Evolutionary conservation across 306 rosid genomes (phyloP), one percentile per base, ranked within the genome.

Genomic region (Rubus parviflorus): DNA sequence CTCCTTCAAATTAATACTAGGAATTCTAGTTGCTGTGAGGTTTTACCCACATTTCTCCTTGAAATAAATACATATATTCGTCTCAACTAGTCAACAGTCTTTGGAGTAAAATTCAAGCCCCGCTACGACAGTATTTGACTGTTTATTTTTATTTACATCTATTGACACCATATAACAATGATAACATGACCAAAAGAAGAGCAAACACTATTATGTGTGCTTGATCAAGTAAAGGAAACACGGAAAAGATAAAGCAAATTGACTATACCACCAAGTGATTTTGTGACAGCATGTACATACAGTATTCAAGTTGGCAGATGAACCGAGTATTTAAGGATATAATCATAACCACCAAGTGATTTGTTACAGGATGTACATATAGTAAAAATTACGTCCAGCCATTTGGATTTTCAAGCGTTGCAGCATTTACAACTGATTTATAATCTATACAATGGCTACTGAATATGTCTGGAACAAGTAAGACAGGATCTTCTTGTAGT

Each of bases 391-490:
- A 60, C 54, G 12, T 35, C 41, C 68, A 13, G 16, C 13, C n/a
- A 30, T 56, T 64, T 74, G 49, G 53, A 65, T 43, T 52, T 22
- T 40, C 42, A 40, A 30, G 25, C 20, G 10, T 23, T 66, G 9
- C 41, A 62, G 62, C 40, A 65, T 20, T 25, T 8, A 13, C 38
- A n/a, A 60, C 37, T 12, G 14, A 66, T 1, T 58, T 41, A 0
- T n/a, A 54, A 68, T 56, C 79, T 72, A 86, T 35, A 54, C 57
- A 66, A 70, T 45, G 42, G 86, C 82, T 49, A 81, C 62, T 49
- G 98, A 85, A 79, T 90, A 90, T 53, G 96, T 87, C 81, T 89
- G 80, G 72, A 91, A 92, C 85, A 94, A 82, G 81, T 92, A 84
- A 16, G 90, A 75, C 73, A 94, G 82, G 77, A 92, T 94, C 79